Evolutionary conservation across 192 early-diverging fungal genomes (phyloP).

Genomic region (Backusella psychrophila): DNA sequence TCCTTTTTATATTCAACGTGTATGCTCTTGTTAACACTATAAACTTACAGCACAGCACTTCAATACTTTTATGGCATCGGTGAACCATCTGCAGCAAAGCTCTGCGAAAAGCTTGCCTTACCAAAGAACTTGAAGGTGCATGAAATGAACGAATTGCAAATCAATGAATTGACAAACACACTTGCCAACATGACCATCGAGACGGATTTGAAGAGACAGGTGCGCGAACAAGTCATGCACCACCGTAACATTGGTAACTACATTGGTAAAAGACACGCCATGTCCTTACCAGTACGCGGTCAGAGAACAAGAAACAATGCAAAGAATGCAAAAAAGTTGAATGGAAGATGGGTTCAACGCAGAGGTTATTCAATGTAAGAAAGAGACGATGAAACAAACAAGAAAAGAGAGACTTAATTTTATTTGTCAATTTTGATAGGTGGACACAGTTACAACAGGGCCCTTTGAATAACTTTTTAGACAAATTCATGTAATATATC

Average conservation of each 20-base stretch:
- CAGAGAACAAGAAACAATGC: slow-evolving; percentile 87
- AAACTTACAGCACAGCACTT: slow-evolving; percentile 58
- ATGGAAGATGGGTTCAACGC: slow-evolving; percentile 57
- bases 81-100: slow-evolving; percentile 60
- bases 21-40: background rate
- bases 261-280: slow-evolving; percentile 80
- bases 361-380: slow-evolving; percentile 37
- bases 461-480: slow-evolving; percentile 33
- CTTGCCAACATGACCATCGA: slow-evolving; percentile 89
- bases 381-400: background rate
- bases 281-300: slow-evolving; percentile 86
- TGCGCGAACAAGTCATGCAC: slow-evolving; percentile 70
- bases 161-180: slow-evolving; percentile 82
- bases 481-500: slow-evolving; percentile 19
- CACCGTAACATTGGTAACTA: slow-evolving; percentile 73
- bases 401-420: background rate
- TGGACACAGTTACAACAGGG: slow-evolving; percentile 30
- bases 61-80: slow-evolving; percentile 93
- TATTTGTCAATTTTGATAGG: background rate
- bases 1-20: no score
- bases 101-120: slow-evolving; percentile 82
- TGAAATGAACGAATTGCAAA: slow-evolving; percentile 85
- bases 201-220: slow-evolving; percentile 70
- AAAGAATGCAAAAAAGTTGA: slow-evolving; percentile 84
- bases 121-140: slow-evolving; percentile 83